Evolutionary conservation across 805 yeast species (phyloP).

Genomic region (Naumovozyma baii): DNA sequence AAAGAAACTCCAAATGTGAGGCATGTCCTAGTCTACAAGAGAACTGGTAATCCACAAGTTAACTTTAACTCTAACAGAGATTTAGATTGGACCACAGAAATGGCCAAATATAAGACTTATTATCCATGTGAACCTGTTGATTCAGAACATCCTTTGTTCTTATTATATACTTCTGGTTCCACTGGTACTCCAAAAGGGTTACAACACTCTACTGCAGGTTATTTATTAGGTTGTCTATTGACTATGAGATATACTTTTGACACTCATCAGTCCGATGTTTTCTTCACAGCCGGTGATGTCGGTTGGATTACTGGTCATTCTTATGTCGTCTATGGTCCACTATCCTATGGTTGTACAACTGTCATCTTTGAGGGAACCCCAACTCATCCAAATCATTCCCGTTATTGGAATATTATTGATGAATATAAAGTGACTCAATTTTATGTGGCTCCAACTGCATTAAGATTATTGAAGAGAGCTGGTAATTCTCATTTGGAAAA

Average conservation of each 20-base stretch:
- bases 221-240: conserved; percentile 59
- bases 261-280: conserved; percentile 59
- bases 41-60: conserved; percentile 50
- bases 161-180: conserved; percentile 78
- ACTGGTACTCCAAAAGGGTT: conserved; percentile 88
- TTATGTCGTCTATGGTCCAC: conserved; percentile 74
- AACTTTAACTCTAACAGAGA: conserved; percentile 50
- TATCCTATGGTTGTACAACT: conserved; percentile 66
- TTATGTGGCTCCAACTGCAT: conserved; percentile 79
- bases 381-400: conserved; percentile 68
- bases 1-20: conserved; percentile 53
- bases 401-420: conserved; percentile 73
- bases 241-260: conserved; percentile 72
- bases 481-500: conserved; percentile 55
- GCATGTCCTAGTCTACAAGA: conserved; percentile 61
- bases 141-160: conserved; percentile 74
- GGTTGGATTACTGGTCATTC: conserved; percentile 92
- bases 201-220: conserved; percentile 74
- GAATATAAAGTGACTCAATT: conserved; percentile 65
- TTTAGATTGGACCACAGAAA: conserved; percentile 68
- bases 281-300: conserved; percentile 83
- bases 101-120: conserved; percentile 55
- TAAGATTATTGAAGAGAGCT: conserved; percentile 65
- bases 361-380: conserved; percentile 83
- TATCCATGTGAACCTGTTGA: conserved; percentile 65